These are phyloP conservation scores for Boletus fagicola DNA, from an alignment of 768 basidiomycete genomes.

Conservation along the genomic window DNA sequence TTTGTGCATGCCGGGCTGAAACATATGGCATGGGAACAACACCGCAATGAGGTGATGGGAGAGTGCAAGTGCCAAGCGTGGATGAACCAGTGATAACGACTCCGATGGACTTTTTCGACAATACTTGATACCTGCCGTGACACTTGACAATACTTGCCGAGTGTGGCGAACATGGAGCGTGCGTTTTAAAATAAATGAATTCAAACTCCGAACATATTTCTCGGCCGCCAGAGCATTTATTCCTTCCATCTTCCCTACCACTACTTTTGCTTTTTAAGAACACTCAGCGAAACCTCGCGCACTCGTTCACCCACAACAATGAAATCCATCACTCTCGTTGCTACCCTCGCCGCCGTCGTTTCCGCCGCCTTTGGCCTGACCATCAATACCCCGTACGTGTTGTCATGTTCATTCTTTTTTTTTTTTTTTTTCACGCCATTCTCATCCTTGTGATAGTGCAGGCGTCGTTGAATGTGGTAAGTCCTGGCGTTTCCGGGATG, in stretches of 20 bases:
- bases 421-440: background rate
- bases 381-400: constrained; percentile 69
- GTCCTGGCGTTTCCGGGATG: constrained; percentile 15
- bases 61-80: too few species aligned
- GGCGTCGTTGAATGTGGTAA: constrained; percentile 50
- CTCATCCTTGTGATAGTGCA: constrained; percentile 28
- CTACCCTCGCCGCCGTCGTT: constrained; percentile 30
- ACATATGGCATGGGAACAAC: background rate
- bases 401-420: background rate
- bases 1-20: background rate
- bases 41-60: background rate
- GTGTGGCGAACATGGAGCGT: background rate
- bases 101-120: background rate
- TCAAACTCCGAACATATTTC: constrained; percentile 30
- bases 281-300: constrained; percentile 15
- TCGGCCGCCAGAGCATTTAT: background rate
- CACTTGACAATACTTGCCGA: background rate
- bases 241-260: background rate
- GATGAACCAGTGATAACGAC: background rate
- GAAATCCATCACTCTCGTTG: constrained; percentile 34
- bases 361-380: constrained; percentile 45
- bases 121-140: too few species aligned
- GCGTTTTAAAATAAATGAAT: constrained; percentile 14
- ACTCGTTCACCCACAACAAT: constrained; percentile 30
- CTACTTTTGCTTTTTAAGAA: background rate